These are phyloP conservation scores for Rhododendron kiyosumense DNA, from an alignment of 148 eudicot species.

Conservation along the genomic window DNA sequence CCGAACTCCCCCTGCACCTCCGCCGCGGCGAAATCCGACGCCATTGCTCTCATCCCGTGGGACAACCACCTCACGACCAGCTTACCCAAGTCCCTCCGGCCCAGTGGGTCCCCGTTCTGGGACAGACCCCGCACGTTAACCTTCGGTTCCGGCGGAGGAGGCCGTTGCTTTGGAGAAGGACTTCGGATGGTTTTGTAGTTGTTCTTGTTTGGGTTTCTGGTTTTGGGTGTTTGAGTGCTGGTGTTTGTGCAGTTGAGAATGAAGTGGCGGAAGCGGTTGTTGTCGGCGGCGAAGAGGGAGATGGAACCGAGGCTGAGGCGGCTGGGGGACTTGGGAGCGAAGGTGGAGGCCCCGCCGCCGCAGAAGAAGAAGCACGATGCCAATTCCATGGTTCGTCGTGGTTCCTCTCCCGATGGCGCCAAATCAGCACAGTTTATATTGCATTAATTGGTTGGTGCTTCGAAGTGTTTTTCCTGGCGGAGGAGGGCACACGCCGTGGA, in stretches of 20 bases:
- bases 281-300: background rate
- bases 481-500: background rate
- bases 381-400: background rate
- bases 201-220: constrained; percentile 6
- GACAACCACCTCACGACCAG: constrained; percentile 58
- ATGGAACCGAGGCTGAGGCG: background rate
- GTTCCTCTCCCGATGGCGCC: background rate
- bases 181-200: background rate
- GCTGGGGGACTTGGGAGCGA: background rate
- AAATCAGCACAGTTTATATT: background rate
- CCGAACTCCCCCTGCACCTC: constrained; percentile 65
- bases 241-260: background rate
- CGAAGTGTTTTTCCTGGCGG: background rate
- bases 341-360: background rate
- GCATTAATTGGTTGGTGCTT: background rate
- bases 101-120: constrained; percentile 74
- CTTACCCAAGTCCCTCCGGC: constrained; percentile 68
- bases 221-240: background rate
- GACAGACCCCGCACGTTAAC: constrained; percentile 23
- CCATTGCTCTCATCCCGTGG: constrained; percentile 83
- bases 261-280: background rate
- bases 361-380: constrained; percentile 6
- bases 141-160: background rate
- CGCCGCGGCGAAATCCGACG: constrained; percentile 48
- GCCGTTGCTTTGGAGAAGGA: background rate